Evolutionary conservation across 768 basidiomycete species (phyloP).

Genomic region (Russula brevipes): DNA sequence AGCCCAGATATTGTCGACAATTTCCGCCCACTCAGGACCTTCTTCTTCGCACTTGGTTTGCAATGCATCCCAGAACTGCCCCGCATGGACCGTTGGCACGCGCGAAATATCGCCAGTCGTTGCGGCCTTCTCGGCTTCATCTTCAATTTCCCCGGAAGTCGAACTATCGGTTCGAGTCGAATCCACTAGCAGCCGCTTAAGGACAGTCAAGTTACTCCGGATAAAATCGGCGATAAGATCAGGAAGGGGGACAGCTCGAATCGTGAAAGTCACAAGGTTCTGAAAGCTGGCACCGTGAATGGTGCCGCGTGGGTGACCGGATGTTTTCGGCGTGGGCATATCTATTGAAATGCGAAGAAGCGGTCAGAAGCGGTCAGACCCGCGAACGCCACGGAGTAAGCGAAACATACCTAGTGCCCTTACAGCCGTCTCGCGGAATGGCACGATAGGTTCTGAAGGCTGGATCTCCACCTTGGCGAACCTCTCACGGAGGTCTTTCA

Average conservation of each 20-base stretch:
- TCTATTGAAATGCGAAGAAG: conserved; percentile 43
- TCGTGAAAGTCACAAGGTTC: conserved; percentile 70
- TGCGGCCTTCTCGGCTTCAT: conserved; percentile 40
- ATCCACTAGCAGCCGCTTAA: conserved; percentile 57
- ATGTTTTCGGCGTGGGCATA: conserved; percentile 79
- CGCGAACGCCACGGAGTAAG: background rate
- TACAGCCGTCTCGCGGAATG: conserved; percentile 93
- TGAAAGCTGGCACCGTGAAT: conserved; percentile 64
- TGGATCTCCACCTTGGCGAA: conserved; percentile 93
- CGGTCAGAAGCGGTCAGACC: background rate
- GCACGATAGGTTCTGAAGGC: conserved; percentile 92
- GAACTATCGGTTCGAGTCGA: conserved; percentile 32
- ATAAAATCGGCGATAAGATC: conserved; percentile 68
- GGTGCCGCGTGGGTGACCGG: conserved; percentile 68
- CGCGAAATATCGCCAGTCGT: conserved; percentile 54
- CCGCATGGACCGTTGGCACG: conserved; percentile 59
- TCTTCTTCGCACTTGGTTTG: conserved; percentile 56
- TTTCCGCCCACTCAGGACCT: conserved; percentile 73
- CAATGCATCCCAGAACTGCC: conserved; percentile 77
- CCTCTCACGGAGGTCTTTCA: conserved; percentile 93
- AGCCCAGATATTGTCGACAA: conserved; percentile 75
- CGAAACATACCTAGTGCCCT: conserved; percentile 56
- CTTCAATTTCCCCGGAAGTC: conserved; percentile 28
- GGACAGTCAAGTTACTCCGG: conserved; percentile 57
- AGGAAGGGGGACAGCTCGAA: conserved; percentile 82